Conservation (phyloP, 2,329 filamentous ascomycete species). For the Ceratocystis colombiana region DNA sequence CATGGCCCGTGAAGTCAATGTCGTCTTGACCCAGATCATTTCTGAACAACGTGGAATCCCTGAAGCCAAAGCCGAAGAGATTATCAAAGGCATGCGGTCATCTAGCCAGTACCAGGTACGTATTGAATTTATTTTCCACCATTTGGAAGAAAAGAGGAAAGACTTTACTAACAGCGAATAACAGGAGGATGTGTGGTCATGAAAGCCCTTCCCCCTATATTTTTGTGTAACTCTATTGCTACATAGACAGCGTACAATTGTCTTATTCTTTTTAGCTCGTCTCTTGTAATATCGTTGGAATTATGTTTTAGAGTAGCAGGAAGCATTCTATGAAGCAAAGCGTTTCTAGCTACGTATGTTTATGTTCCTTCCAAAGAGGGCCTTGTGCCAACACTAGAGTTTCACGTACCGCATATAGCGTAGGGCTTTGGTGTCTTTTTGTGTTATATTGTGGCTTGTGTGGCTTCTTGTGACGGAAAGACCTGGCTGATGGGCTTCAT, state of each 20-base stretch:
- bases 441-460: background rate
- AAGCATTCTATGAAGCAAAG: background rate
- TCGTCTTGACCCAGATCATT: slow-evolving; percentile 77
- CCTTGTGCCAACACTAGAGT: background rate
- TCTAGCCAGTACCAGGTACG: slow-evolving; percentile 90
- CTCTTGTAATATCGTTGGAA: no score
- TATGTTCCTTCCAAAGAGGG: background rate
- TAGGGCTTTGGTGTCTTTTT: background rate
- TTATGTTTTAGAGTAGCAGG: background rate
- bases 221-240: slow-evolving; percentile 14
- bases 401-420: background rate
- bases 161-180: slow-evolving; percentile 18
- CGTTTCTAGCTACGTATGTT: background rate
- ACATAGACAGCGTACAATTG: slow-evolving; percentile 19
- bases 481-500: no score
- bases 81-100: slow-evolving; percentile 93
- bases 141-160: background rate
- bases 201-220: slow-evolving; percentile 28
- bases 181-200: slow-evolving; percentile 65
- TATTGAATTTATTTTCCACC: slow-evolving; percentile 25
- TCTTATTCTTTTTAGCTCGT: slow-evolving; percentile 24
- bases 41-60: slow-evolving; percentile 71
- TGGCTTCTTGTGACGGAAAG: background rate
- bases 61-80: slow-evolving; percentile 82
- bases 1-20: slow-evolving; percentile 91